Evolutionary conservation across 2,329 filamentous ascomycete species (phyloP), one percentile per base, ranked within the genome.

Genomic region (Apiospora marii): DNA sequence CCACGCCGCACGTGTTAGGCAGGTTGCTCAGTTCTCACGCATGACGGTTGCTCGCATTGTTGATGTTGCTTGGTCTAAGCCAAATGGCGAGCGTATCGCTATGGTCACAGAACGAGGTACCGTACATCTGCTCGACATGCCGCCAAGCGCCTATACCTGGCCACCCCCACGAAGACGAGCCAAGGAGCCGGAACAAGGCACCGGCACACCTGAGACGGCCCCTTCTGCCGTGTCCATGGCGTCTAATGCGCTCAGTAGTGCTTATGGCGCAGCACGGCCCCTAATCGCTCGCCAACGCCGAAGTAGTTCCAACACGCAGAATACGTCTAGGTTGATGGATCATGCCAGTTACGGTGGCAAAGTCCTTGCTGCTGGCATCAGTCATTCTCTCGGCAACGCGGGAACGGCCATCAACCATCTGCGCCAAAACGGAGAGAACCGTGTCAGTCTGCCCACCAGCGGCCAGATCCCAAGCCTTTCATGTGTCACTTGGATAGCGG

Each of bases 41-140:
- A 93, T 98, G 89, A 98, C 96, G 1, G 93, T 96, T 68, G 94
- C 96, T 3, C 93, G 94, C 71, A 94, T 98, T 71, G 90, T 98
- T 30, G 96, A 98, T 79, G 93, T 98, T 58, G 91, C 92, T 3
- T 99, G 96, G 96, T 92, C 93, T 1, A 89, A 90, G 71, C 94
- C 94, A 4, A 92, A 92, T 72, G 94, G 94, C 30, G 94, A 97
- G 79, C 92, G 93, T 73, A 85, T 97, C 51, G 96, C 95, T 1
- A 92, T 99, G 84, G 91, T 98, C 37, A 98, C 96, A 0, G 94
- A 97, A 78, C 93, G 95, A 77, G 95, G 96, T n/a, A 99, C 96
- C 12, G 92, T 98, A 14, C 96, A 99, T 83, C 89, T 98, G 61
- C 92, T 98, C 75, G 94, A 98, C 76, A 90, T 98, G 82, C 94